A percentile compares a stretch with the other conserved stretches of the same genome.
Conservation (phyloP, 495 filamentous ascomycete genomes). For the Podospora pseudoanserina region DNA sequence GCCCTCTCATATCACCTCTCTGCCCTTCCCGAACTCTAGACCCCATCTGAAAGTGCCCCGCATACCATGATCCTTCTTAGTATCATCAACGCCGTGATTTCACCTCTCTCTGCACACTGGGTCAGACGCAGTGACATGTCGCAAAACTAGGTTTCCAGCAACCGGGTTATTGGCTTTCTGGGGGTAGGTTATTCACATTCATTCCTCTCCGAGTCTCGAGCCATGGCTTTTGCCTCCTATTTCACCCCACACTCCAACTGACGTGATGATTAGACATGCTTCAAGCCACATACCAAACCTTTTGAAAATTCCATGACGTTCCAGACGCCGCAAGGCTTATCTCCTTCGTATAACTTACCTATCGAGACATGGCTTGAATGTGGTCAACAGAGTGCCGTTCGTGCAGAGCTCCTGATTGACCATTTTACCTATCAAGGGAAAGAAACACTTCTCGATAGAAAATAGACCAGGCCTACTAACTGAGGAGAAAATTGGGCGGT, state of each 20-base stretch:
- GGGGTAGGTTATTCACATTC: neutral
- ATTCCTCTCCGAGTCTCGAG: neutral
- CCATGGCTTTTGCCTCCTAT: neutral
- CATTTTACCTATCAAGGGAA: too few relatives aligned
- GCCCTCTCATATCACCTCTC: neutral
- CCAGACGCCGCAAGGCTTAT: too few relatives aligned
- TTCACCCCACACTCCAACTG: neutral
- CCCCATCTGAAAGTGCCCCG: neutral
- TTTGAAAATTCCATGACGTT: too few relatives aligned
- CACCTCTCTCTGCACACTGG: neutral
- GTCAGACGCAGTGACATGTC: neutral
- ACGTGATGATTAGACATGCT: too few relatives aligned
- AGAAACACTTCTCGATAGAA: too few relatives aligned
- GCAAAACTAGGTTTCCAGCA: neutral
- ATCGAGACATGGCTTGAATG: too few relatives aligned
- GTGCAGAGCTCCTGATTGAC: too few relatives aligned
- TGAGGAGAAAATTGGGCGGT: too few relatives aligned
- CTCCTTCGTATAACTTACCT: too few relatives aligned
- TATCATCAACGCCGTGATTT: neutral
- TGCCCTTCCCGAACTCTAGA: neutral
- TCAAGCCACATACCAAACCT: too few relatives aligned
- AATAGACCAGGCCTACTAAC: too few relatives aligned
- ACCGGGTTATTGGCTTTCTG: neutral
- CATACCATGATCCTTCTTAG: neutral
- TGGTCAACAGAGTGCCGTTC: too few relatives aligned